Conservation (phyloP, 2,329 filamentous ascomycete species). For the Talaromyces sp. region DNA sequence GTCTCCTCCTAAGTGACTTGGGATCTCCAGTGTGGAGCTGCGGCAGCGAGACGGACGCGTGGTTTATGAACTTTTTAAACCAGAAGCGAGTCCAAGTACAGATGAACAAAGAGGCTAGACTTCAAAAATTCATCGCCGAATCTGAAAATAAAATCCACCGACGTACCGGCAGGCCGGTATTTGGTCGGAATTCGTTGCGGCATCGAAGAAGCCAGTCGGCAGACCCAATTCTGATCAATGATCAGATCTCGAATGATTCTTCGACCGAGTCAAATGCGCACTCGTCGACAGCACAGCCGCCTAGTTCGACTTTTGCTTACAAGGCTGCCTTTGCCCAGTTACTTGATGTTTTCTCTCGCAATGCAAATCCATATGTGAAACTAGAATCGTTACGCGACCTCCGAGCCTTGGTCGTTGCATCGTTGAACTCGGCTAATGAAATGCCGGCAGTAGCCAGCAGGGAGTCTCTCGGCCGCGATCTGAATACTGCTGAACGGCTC, state of each 20-base stretch:
- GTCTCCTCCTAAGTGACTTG: conserved; percentile 81
- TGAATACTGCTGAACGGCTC: conserved; percentile 11
- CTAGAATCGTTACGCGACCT: conserved; percentile 78
- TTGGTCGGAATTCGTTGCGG: conserved; percentile 10
- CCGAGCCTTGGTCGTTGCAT: conserved; percentile 74
- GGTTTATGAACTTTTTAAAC: conserved; percentile 61
- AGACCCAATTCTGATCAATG: conserved; percentile 15
- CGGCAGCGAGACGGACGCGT: conserved; percentile 88
- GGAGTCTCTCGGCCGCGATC: conserved; percentile 2
- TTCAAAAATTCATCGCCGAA: conserved; percentile 35
- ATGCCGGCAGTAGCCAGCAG: conserved; percentile 13
- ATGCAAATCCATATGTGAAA: conserved; percentile 83
- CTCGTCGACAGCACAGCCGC: neutral
- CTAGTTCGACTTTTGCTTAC: conserved; percentile 62
- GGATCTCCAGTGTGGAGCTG: conserved; percentile 80
- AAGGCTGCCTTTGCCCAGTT: conserved; percentile 73
- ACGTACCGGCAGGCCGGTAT: conserved; percentile 18
- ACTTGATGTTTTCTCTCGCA: conserved; percentile 79
- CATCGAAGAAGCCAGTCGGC: conserved; percentile 33
- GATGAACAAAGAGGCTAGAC: conserved; percentile 35
- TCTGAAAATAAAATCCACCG: conserved; percentile 28
- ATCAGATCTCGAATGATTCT: neutral
- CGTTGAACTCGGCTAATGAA: conserved; percentile 56
- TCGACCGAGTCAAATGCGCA: conserved; percentile 22
- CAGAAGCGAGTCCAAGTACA: conserved; percentile 41